Base-by-base conservation (phyloP, 1,139 yeast species). In the Yamadazyma conglobata region DNA sequence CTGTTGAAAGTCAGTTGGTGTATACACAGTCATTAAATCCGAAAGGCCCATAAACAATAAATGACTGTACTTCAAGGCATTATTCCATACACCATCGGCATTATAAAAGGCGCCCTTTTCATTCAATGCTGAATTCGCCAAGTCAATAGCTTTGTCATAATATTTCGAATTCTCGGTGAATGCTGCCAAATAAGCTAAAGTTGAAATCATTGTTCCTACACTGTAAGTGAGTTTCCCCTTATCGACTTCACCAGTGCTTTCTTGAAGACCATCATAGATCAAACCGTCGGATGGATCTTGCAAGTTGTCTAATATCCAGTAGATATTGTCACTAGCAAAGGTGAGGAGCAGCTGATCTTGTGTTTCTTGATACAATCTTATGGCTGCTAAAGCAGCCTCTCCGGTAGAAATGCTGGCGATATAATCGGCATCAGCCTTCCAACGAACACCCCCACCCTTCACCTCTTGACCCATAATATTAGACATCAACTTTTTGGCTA, bases 181-280 rank as follows among this genome's bases (percentile, higher is more conserved):
- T 20, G 33, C 30, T 13, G 34, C 34, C 25, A 56, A 39, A 25
- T 42, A 42, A 1, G 53, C 51, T 24, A 52, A 41, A 4, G 57
- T 40, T 3, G 57, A 50, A 28, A 56, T 44, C 16, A 53, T 49
- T 28, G 50, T 46, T 3, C 69, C 69, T 5, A 58, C 56, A 10
- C 65, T 59, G 38, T 62, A 62, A 4, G 64, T 45, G 31, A 61
- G 50, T 34, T 61, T 60, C 1, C 67, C 68, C 17, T 47, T 48
- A 40, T 61, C 51, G 17, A 55, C 33, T 10, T 43, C 30, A 18
- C 45, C 46, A 15, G 48, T 39, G n/a, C 37, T 30, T 11, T 36
- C 29, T 16, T 48, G 40, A 17, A 46, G 31, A 4, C 68, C 68
- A 40, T 61, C 68, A 25, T 48, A 55, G 25, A 60, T 54, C 18